Percentiles rank a stretch among this genome's conserved stretches.
phyloP scores from a whole-genome alignment of 1,284 basidiomycete species.

The Meira nashicola region DNA sequence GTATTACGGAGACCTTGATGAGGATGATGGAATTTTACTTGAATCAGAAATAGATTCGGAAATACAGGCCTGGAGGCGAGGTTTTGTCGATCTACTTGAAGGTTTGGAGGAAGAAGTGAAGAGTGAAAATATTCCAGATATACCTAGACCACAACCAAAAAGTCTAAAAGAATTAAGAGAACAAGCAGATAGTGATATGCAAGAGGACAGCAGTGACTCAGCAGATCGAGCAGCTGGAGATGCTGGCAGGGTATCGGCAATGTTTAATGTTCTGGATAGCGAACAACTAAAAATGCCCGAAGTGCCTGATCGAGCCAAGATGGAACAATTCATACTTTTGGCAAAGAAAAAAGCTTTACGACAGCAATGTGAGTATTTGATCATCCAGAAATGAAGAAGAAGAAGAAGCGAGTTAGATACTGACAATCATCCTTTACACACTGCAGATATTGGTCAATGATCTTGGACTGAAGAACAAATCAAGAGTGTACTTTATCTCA shows the following conservation, averaged over 20 bases:
- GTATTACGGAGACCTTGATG: conserved; percentile 90
- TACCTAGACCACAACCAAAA: conserved; percentile 28
- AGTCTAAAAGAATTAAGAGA: conserved; percentile 20
- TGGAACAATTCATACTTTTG: conserved; percentile 71
- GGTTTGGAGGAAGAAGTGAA: conserved; percentile 11
- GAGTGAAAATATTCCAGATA: conserved; percentile 17
- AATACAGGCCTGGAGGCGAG: conserved; percentile 62
- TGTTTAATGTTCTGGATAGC: conserved; percentile 61
- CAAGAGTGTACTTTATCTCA: too few species aligned
- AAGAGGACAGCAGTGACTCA: conserved; percentile 15
- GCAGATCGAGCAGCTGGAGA: conserved; percentile 17
- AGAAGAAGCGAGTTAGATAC: not conserved
- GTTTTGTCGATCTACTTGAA: conserved; percentile 62
- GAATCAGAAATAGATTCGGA: conserved; percentile 36
- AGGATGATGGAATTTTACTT: conserved; percentile 67
- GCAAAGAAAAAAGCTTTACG: conserved; percentile 76
- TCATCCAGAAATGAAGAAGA: not conserved
- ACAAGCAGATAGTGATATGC: conserved; percentile 1
- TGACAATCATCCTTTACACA: not conserved
- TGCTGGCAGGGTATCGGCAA: conserved; percentile 31
- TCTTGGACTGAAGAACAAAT: too few species aligned
- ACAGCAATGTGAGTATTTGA: conserved; percentile 54
- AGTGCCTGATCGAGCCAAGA: conserved; percentile 59
- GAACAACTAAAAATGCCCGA: conserved; percentile 67
- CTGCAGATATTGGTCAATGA: not conserved